Evolutionary conservation across 805 yeast genomes (phyloP), one percentile per base, ranked within the genome.

Genomic region (Metschnikowia borealis): DNA sequence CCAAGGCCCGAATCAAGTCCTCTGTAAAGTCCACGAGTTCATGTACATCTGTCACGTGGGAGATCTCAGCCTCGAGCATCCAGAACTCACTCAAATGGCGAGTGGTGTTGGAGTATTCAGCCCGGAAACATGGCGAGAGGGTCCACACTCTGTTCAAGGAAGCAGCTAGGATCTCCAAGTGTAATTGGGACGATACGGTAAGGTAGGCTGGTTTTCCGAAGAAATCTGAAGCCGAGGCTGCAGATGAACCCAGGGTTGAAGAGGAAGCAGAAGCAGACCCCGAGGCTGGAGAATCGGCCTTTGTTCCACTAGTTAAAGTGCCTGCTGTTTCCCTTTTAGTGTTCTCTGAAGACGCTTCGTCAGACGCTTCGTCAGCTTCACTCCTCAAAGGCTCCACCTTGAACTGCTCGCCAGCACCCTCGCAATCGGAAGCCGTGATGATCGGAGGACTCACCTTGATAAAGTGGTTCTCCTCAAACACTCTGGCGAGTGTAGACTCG

Each of bases 361-460:
- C 35, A 13, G 34, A 13, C 6, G 14, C 15, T 14, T 6, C 4
- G n/a, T 13, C 1, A 11, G n/a, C 34, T 32, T 8, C 15, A 33
- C 29, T 26, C 11, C 29, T 26, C 11, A 43, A 10, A 1, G 78
- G 68, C 40, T 73, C 75, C 10, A 91, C 69, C 42, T 69, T 70
- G 57, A 94, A 94, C 54, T 87, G 80, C 63, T 94, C 98, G 4
- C 98, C 98, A 3, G 96, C 97, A 15, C 99, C 98, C 69, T 94
- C 99, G 64, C 98, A 92, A 65, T 94, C 99, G 1, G 95, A 82
- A 10, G 88, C 75, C 0, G 99, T 94, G 20, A 92, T 69, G 11
- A 92, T 59, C 6, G 99, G 99, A 3, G 98, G 96, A 23, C 83
- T 74, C 0, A 88, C 89, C 69, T 89, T 91, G 13, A 75, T 68